A percentile compares a stretch with the other conserved stretches of the same genome.
phyloP scores from a whole-genome alignment of 495 filamentous ascomycete species.

The Trypethelium eluteriae region DNA sequence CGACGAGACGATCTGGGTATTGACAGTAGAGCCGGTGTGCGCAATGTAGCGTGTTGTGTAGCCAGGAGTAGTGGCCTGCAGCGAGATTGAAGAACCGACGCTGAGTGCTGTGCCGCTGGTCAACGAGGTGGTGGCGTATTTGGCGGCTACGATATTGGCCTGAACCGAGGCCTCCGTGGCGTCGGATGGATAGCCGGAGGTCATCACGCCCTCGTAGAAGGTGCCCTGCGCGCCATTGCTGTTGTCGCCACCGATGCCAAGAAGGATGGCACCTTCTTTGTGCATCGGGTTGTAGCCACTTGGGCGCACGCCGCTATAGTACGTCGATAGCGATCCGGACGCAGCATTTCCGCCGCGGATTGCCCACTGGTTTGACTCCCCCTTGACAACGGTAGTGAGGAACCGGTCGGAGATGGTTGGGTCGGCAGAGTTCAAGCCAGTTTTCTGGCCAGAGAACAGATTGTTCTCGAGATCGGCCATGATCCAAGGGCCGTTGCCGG shows the following conservation, averaged over 20 bases:
- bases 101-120: conserved; percentile 44
- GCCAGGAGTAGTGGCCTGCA: conserved; percentile 44
- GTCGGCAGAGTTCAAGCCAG: conserved; percentile 39
- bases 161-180: conserved; percentile 49
- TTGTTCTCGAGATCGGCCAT: conserved; percentile 57
- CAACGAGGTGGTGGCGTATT: conserved; percentile 43
- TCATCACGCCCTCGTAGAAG: conserved; percentile 57
- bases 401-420: conserved; percentile 46
- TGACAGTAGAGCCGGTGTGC: conserved; percentile 42
- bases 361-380: conserved; percentile 45
- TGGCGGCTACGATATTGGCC: conserved; percentile 51
- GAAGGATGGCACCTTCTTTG: conserved; percentile 55
- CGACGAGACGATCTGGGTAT: conserved; percentile 47
- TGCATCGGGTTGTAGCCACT: conserved; percentile 52
- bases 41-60: conserved; percentile 47
- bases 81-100: conserved; percentile 44
- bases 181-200: conserved; percentile 50
- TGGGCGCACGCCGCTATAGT: conserved; percentile 47
- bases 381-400: conserved; percentile 47
- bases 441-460: conserved; percentile 45
- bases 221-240: conserved; percentile 49
- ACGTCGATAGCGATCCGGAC: conserved; percentile 48
- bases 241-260: conserved; percentile 53
- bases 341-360: conserved; percentile 48
- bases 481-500: conserved; percentile 51